A percentile compares a stretch with the other conserved stretches of the same genome.
Evolutionary conservation across 2,329 filamentous ascomycete species (phyloP).

Genomic region (Paraphoma sp.): DNA sequence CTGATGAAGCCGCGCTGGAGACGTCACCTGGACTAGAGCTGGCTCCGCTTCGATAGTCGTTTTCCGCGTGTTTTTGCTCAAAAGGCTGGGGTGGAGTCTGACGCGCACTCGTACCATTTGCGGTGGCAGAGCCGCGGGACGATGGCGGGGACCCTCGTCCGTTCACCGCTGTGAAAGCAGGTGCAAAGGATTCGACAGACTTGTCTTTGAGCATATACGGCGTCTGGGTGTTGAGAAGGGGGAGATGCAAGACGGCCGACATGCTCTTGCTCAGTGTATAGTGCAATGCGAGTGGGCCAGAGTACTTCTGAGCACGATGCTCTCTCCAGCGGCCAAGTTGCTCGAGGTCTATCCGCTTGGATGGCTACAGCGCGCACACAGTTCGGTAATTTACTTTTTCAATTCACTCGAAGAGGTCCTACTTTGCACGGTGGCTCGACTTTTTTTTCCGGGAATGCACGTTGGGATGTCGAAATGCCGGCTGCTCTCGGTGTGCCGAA

Average conservation of each 20-base stretch:
- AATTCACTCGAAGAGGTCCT: neutral
- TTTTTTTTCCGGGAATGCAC: neutral
- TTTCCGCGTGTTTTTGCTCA: slow-evolving; percentile 24
- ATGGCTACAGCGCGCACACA: neutral
- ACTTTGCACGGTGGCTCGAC: neutral
- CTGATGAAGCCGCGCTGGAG: slow-evolving; percentile 27
- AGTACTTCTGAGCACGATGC: neutral
- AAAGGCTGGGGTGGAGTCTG: slow-evolving; percentile 6
- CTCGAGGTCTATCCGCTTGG: neutral
- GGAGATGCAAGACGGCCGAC: slow-evolving; percentile 44
- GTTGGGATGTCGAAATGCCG: neutral
- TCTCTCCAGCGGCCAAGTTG: neutral
- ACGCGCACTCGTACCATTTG: slow-evolving; percentile 3
- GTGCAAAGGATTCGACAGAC: slow-evolving; percentile 27
- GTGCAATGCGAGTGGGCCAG: slow-evolving; percentile 1
- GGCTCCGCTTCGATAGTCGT: slow-evolving; percentile 25
- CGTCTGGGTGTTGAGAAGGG: slow-evolving; percentile 29
- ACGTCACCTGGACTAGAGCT: slow-evolving; percentile 28
- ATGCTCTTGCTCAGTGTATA: slow-evolving; percentile 28
- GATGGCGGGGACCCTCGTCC: slow-evolving; percentile 35
- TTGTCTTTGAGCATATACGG: slow-evolving; percentile 41
- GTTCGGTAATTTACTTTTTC: neutral
- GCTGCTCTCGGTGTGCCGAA: neutral
- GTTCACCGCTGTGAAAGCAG: slow-evolving; percentile 48
- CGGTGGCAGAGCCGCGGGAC: slow-evolving; percentile 19